phyloP scores from a whole-genome alignment of 75 land plant genomes.

The Pinus tabuliformis region DNA sequence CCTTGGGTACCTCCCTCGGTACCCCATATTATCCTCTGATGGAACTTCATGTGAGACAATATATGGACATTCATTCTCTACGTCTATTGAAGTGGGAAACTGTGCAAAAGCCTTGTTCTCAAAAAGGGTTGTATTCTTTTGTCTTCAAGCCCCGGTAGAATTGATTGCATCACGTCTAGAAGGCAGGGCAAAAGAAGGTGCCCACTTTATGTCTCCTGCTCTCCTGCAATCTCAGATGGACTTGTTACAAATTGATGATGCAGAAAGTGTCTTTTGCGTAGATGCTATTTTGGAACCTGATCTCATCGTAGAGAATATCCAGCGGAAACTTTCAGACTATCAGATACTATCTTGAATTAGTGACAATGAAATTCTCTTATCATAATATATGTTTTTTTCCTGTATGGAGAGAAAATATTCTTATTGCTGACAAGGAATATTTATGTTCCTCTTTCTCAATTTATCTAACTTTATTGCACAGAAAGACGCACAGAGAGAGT shows the following conservation, averaged over 20 bases:
- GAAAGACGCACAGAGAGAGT: background rate
- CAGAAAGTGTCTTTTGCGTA: constrained; percentile 45
- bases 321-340: background rate
- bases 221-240: constrained; percentile 76
- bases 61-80: background rate
- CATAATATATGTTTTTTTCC: background rate
- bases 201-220: constrained; percentile 72
- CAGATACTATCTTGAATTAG: constrained; percentile 1
- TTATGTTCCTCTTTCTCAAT: background rate
- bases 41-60: background rate
- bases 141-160: constrained; percentile 47
- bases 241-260: constrained; percentile 53
- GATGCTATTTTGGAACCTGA: constrained; percentile 56
- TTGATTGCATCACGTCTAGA: constrained; percentile 45
- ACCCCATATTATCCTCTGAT: too few relatives aligned
- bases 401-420: too few relatives aligned
- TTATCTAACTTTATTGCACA: background rate
- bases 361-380: background rate
- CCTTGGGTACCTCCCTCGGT: too few relatives aligned
- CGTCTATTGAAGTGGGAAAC: background rate
- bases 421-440: background rate
- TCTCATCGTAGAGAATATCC: constrained; percentile 41
- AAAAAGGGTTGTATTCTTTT: constrained; percentile 52
- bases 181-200: constrained; percentile 56
- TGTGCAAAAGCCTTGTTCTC: background rate